phyloP scores from a whole-genome alignment of 2,329 filamentous ascomycete genomes.

The Arthrobotrys sinensis region DNA sequence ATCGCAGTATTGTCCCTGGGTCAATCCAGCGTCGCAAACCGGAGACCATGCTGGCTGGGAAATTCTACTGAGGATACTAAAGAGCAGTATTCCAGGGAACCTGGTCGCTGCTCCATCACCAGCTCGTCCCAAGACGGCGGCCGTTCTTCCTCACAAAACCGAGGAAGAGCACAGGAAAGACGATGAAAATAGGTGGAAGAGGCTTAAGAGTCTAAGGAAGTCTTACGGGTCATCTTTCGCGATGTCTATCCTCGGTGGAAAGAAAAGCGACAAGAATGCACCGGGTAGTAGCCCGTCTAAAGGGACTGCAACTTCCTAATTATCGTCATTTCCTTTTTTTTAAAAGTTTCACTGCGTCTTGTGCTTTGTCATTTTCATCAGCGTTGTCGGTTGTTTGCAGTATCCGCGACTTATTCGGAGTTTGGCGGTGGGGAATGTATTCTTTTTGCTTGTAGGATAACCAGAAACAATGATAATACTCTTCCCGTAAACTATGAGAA shows the following conservation, averaged over 20 bases:
- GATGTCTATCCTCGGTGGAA: constrained; percentile 58
- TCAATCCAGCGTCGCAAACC: constrained; percentile 75
- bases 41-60: constrained; percentile 70
- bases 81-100: constrained; percentile 65
- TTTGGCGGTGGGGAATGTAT: constrained; percentile 24
- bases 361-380: constrained; percentile 14
- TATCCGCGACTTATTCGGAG: constrained; percentile 39
- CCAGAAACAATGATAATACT: constrained; percentile 22
- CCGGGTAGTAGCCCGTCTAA: constrained; percentile 27
- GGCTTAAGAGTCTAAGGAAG: constrained; percentile 64
- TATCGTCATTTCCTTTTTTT: constrained; percentile 4
- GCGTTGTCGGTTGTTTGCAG: constrained; percentile 31
- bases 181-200: constrained; percentile 63
- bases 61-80: constrained; percentile 68
- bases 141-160: constrained; percentile 45
- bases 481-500: background rate
- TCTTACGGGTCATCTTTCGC: constrained; percentile 62
- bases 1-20: constrained; percentile 81
- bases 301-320: constrained; percentile 58
- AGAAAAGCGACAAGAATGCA: constrained; percentile 52
- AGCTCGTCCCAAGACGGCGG: constrained; percentile 51
- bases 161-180: constrained; percentile 58
- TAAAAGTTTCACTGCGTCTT: constrained; percentile 1
- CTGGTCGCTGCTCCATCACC: constrained; percentile 60
- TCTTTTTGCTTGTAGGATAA: constrained; percentile 25